A percentile compares a stretch with the other conserved stretches of the same genome.
phyloP scores from a whole-genome alignment of 2,329 filamentous ascomycete species.

The Daldinia eschscholtzii region DNA sequence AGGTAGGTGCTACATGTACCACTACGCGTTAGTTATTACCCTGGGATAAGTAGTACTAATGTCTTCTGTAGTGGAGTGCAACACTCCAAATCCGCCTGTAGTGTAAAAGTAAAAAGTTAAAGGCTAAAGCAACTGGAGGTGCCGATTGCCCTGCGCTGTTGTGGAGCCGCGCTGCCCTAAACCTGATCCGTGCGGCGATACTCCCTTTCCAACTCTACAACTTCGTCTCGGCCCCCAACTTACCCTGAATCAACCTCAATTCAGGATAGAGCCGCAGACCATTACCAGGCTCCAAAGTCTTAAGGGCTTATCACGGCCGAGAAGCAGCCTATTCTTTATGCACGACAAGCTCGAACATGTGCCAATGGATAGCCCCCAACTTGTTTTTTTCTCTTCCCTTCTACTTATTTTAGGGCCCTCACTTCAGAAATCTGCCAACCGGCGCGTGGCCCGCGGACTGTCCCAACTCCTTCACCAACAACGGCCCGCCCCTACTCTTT shows the following conservation, averaged over 20 bases:
- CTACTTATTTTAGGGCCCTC: constrained; percentile 22
- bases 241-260: constrained; percentile 43
- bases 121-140: constrained; percentile 1
- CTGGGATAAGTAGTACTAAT: constrained; percentile 6
- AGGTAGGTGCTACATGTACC: too few species aligned
- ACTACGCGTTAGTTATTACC: too few species aligned
- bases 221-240: constrained; percentile 40
- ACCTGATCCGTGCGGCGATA: constrained; percentile 30
- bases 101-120: not conserved
- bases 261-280: constrained; percentile 44
- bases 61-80: constrained; percentile 15
- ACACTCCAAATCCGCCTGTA: not conserved
- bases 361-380: constrained; percentile 45
- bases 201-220: not conserved
- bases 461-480: constrained; percentile 30
- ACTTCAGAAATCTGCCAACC: constrained; percentile 22
- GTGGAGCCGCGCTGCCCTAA: constrained; percentile 36
- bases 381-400: constrained; percentile 25
- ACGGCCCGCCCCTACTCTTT: constrained; percentile 34
- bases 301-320: constrained; percentile 37
- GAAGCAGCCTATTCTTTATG: constrained; percentile 47
- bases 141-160: constrained; percentile 8
- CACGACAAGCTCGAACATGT: constrained; percentile 42
- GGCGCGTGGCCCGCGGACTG: constrained; percentile 40
- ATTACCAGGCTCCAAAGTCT: constrained; percentile 41